Conservation (phyloP, 768 basidiomycete species). For the Trametes maxima region DNA sequence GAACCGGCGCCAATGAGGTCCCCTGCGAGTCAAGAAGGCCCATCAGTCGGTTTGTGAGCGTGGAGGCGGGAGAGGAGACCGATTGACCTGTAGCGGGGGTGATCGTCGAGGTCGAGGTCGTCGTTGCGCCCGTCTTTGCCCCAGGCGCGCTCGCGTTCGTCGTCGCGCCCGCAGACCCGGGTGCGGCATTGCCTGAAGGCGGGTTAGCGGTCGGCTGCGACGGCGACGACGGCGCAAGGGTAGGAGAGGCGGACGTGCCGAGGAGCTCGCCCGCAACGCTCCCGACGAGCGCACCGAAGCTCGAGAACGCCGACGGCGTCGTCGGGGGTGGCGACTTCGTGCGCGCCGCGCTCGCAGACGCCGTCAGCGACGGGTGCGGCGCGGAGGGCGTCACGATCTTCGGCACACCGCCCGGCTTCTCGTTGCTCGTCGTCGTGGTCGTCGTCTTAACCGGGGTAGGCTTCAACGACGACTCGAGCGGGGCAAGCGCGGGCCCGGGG, state of each 20-base stretch:
- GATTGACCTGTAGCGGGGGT: constrained; percentile 13
- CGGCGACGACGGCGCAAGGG: constrained; percentile 16
- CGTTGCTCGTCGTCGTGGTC: background rate
- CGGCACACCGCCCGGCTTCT: constrained; percentile 4
- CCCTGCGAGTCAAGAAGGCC: constrained; percentile 23
- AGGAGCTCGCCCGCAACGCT: constrained; percentile 21
- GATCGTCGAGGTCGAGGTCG: background rate
- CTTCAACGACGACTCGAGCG: constrained; percentile 8
- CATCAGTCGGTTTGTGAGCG: constrained; percentile 21
- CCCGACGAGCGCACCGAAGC: constrained; percentile 13
- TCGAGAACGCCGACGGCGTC: constrained; percentile 14
- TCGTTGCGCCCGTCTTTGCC: background rate
- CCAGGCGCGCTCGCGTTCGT: background rate
- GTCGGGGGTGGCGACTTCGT: background rate
- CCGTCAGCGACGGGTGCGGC: constrained; percentile 8
- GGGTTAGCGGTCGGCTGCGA: constrained; percentile 11
- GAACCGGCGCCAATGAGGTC: constrained; percentile 13
- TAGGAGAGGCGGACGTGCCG: constrained; percentile 17
- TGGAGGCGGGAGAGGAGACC: constrained; percentile 18
- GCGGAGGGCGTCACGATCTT: constrained; percentile 11
- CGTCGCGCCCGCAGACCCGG: background rate
- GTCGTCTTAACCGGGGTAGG: constrained; percentile 6
- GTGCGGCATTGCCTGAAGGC: constrained; percentile 8
- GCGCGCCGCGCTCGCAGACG: constrained; percentile 5
- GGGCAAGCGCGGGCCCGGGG: constrained; percentile 1